phyloP scores from a whole-genome alignment of 495 filamentous ascomycete genomes.

The Neurospora discreta region DNA sequence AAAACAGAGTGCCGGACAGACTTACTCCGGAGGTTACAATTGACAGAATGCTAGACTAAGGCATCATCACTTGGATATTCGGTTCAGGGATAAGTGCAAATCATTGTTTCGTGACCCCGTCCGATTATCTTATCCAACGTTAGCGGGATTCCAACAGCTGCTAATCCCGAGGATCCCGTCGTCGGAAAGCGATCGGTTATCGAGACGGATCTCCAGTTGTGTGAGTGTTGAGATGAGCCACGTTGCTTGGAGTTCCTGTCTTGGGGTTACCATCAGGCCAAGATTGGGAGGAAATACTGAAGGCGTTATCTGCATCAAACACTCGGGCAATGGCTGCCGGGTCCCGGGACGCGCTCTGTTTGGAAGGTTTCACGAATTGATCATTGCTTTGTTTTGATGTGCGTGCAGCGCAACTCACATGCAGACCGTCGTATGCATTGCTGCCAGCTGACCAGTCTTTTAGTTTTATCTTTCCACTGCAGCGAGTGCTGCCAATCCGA shows the following conservation, averaged over 20 bases:
- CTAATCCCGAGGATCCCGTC: background rate
- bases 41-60: background rate
- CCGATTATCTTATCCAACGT: background rate
- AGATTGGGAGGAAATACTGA: background rate
- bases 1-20: background rate
- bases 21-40: background rate
- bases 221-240: no score
- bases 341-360: background rate
- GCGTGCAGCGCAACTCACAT: background rate
- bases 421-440: background rate
- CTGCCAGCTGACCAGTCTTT: background rate
- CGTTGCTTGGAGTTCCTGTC: background rate
- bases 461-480: background rate
- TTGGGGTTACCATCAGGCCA: background rate
- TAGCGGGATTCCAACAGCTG: background rate
- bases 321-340: background rate
- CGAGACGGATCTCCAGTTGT: background rate
- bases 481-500: no score
- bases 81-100: background rate
- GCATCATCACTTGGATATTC: background rate
- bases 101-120: background rate
- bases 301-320: background rate
- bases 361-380: background rate
- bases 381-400: background rate
- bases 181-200: background rate